Base-by-base conservation (phyloP, 2,329 filamentous ascomycete genomes). In the Lasiodiplodia hormozganensis region DNA sequence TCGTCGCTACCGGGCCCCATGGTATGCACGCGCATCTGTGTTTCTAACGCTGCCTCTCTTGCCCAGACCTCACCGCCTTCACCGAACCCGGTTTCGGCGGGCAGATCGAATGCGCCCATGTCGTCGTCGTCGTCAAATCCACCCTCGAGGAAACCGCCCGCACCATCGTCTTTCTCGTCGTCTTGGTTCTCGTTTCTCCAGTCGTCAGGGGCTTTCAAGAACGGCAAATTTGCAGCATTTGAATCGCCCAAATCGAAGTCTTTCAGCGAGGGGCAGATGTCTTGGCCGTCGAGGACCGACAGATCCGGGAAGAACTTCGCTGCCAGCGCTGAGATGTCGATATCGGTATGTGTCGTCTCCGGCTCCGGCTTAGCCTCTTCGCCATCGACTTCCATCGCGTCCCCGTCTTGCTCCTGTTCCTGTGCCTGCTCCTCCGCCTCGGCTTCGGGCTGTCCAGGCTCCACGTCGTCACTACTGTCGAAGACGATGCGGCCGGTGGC, bases 41-140 rank as follows among this genome's bases (percentile, higher is more conserved):
- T 93, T 74, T 95, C 92, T 23, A 95, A 83, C 12, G 92, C 94
- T 51, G 94, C 94, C 78, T 97, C 93, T 73, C 90, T 89, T 5
- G 95, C 96, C 95, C 96, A 99, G 1, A 91, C 93, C 78, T 99
- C 96, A 71, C 96, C 96, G 69, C 96, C 96, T 78, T 98, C 94
- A 31, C 96, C 96, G 76, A 99, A 99, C 14, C 92, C 92, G 67
- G 93, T 88, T 71, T 96, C 91, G 7, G 82, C 84, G 47, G 82
- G 83, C 43, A 88, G 82, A 56, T 88, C 84, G 68, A 86, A 85
- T 21, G 82, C 90, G 53, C 89, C 92, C 47, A 94, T 82, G 72
- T 94, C 93, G 72, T 94, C 92, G 72, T 94, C 92, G 10, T 64
- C 60, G 70, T 94, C 91, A 73, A 97, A 96, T 12, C 92, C 94